These are phyloP conservation scores for Zygoascus sp. DNA, from an alignment of 1,139 yeast genomes.

Conservation along the genomic window DNA sequence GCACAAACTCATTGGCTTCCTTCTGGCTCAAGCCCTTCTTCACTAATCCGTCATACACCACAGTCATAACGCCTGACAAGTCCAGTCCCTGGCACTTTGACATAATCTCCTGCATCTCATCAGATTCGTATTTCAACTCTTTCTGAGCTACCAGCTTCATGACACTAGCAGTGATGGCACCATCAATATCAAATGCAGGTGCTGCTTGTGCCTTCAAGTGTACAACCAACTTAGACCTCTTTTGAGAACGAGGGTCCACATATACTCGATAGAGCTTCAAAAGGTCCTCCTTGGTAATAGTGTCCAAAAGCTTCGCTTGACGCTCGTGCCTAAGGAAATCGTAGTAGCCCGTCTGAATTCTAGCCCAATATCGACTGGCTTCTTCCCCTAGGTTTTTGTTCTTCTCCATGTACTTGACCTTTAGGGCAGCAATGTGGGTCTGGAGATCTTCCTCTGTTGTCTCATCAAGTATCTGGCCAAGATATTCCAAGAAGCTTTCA, in stretches of 20 bases:
- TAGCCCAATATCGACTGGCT: slow-evolving; percentile 57
- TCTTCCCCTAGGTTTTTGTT: slow-evolving; percentile 78
- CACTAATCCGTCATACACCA: slow-evolving; percentile 13
- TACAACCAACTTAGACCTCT: slow-evolving; percentile 47
- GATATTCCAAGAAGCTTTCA: slow-evolving; percentile 50
- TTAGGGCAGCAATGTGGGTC: slow-evolving; percentile 65
- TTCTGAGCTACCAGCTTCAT: slow-evolving; percentile 64
- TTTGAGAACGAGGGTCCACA: slow-evolving; percentile 43
- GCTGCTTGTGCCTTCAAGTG: slow-evolving; percentile 60
- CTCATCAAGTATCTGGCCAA: slow-evolving; percentile 39
- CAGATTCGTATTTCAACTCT: slow-evolving; percentile 44
- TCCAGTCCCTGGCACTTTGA: slow-evolving; percentile 19
- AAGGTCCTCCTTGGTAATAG: slow-evolving; percentile 55
- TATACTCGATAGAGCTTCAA: slow-evolving; percentile 48
- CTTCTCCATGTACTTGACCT: slow-evolving; percentile 61
- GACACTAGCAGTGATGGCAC: slow-evolving; percentile 22
- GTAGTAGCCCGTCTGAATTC: slow-evolving; percentile 70
- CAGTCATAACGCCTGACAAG: slow-evolving; percentile 14
- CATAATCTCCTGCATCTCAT: slow-evolving; percentile 23
- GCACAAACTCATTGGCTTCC: slow-evolving; percentile 18
- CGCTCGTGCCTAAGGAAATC: slow-evolving; percentile 56
- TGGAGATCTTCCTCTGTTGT: slow-evolving; percentile 60
- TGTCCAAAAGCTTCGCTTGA: slow-evolving; percentile 54
- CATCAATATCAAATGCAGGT: slow-evolving; percentile 24
- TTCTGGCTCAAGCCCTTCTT: slow-evolving; percentile 17